A percentile compares a stretch with the other conserved stretches of the same genome.
Conservation (phyloP, 1,139 yeast genomes). For the Chernovozyma aurita region DNA sequence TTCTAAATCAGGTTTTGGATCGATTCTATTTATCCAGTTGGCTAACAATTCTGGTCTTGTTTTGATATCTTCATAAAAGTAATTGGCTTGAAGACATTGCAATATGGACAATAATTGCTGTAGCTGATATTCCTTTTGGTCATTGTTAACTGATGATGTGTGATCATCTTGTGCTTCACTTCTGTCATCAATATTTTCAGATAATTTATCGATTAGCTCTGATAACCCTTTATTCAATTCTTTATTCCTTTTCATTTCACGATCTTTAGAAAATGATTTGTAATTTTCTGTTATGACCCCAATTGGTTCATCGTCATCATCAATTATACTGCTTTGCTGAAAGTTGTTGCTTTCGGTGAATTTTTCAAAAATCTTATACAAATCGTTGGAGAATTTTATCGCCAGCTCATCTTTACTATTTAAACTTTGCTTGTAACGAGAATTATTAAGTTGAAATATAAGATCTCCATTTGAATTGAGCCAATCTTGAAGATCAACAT, state of each 20-base stretch:
- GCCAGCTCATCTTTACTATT: conserved; percentile 11
- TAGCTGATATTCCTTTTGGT: conserved; percentile 13
- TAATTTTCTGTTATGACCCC: conserved; percentile 24
- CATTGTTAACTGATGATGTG: conserved; percentile 9
- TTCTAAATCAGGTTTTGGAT: conserved; percentile 52
- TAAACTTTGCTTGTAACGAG: conserved; percentile 24
- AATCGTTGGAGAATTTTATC: conserved; percentile 25
- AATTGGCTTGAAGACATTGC: conserved; percentile 53
- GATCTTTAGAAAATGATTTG: conserved; percentile 13
- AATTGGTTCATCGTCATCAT: conserved; percentile 23
- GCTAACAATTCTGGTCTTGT: conserved; percentile 44
- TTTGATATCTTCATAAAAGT: conserved; percentile 40
- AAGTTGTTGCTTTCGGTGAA: conserved; percentile 20
- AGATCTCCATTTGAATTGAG: conserved; percentile 22
- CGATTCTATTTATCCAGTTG: conserved; percentile 66
- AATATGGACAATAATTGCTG: conserved; percentile 47
- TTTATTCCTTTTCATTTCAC: conserved; percentile 10
- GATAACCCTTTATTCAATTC: conserved; percentile 26
- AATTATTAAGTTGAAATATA: conserved; percentile 27
- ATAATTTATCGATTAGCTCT: conserved; percentile 20
- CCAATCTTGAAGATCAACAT: conserved; percentile 36
- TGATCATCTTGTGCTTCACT: conserved; percentile 13
- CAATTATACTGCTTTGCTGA: conserved; percentile 7
- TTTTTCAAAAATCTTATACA: conserved; percentile 32
- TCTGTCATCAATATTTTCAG: conserved; percentile 15